Evolutionary conservation across 441 rosid species (phyloP).

Genomic region (Iberis amara): DNA sequence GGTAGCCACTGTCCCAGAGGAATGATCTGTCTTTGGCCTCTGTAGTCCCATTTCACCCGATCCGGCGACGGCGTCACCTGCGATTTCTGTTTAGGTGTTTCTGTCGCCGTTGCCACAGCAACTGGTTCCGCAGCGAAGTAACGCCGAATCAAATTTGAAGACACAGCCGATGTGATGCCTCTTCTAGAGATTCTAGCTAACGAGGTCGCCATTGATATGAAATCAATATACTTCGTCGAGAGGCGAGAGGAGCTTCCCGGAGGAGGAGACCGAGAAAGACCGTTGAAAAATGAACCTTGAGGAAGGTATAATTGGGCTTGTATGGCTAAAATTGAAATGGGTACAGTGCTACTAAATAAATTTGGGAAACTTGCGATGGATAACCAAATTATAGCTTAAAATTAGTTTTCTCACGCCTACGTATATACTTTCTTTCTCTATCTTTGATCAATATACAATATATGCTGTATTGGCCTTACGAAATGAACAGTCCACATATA

Average conservation of each 20-base stretch:
- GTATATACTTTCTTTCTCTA: no score
- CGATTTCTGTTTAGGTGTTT: conserved; percentile 36
- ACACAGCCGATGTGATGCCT: conserved; percentile 27
- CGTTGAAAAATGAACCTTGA: background rate
- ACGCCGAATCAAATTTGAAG: conserved; percentile 30
- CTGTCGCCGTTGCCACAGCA: conserved; percentile 39
- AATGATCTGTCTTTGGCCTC: conserved; percentile 91
- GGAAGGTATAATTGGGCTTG: conserved; percentile 10
- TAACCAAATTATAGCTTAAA: no score
- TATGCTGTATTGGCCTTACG: no score
- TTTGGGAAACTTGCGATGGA: no score
- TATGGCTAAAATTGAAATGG: no score
- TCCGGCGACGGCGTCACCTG: conserved; percentile 58
- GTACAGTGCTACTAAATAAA: no score
- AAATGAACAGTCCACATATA: no score
- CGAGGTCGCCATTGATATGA: conserved; percentile 52
- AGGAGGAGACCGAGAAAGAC: conserved; percentile 8
- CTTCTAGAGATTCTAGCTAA: conserved; percentile 50
- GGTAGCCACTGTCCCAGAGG: conserved; percentile 98
- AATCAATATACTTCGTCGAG: conserved; percentile 23
- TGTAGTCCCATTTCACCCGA: conserved; percentile 92
- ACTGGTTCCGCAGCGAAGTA: conserved; percentile 29
- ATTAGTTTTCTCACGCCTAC: no score
- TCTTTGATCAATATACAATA: no score
- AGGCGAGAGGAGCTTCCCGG: conserved; percentile 21